Base-by-base conservation (phyloP, 306 rosid species). In the Lagenaria siceraria region DNA sequence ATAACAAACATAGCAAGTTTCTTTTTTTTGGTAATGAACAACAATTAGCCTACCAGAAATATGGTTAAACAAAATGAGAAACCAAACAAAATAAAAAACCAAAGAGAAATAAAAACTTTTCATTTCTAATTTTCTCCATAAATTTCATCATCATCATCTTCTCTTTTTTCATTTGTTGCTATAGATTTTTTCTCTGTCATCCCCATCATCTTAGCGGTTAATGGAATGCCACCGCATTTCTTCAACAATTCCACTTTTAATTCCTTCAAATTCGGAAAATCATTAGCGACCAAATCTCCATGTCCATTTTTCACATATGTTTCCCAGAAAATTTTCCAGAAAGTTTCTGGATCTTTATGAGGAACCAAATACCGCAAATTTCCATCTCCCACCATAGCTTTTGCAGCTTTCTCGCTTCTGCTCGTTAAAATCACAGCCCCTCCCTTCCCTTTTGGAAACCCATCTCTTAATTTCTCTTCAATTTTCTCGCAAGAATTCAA, bases 211-310 rank as follows among this genome's bases (percentile, higher is more conserved):
- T 46, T 71, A 0, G 84, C 84, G 4, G 64, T 48, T 31, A 81
- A 78, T 4, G 84, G 84, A 60, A 81, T 35, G 7, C 84, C 84
- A n/a, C 80, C 75, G 17, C 81, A 77, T 72, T 77, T 81, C 2
- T 51, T 38, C 12, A 81, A 3, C 68, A 81, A 22, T 33, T 60
- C 61, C 66, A 46, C 2, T 27, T 46, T 59, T 40, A 59, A 4
- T n/a, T 6, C 25, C 46, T 52, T n/a, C 58, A 65, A 9, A 38
- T 62, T 64, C 0, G 27, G 29, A 13, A 15, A 7, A 10, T 12
- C 53, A 49, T 46, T 0, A 0, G 21, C 17, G 18, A 15, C 55
- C 14, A 12, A 52, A 55, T 10, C 6, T 5, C 43, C 51, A 55
- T 10, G 3, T 5, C 43, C 51, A 51, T 46, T 2, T 6, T 51